A percentile compares a stretch with the other conserved stretches of the same genome.
phyloP scores from a whole-genome alignment of 495 filamentous ascomycete genomes.

The Rostrohypoxylon terebratum region DNA sequence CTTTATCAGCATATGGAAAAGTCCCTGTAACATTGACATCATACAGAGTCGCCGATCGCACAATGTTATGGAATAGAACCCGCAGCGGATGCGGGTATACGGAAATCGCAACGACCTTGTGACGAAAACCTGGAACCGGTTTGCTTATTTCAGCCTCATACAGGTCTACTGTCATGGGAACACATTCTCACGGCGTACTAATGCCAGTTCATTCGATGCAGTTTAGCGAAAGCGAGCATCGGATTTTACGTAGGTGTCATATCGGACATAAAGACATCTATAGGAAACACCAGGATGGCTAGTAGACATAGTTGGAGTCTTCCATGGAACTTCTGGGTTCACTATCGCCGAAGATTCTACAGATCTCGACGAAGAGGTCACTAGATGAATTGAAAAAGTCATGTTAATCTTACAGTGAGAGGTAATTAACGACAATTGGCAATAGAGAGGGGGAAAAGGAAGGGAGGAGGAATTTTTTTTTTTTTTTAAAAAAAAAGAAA shows the following conservation, averaged over 20 bases:
- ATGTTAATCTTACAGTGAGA: too few relatives aligned
- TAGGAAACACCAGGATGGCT: neutral
- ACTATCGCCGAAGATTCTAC: neutral
- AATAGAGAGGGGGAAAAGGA: too few relatives aligned
- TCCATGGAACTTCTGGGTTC: neutral
- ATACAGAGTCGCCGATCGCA: neutral
- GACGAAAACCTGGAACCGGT: neutral
- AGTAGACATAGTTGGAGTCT: neutral
- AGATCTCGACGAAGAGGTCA: neutral
- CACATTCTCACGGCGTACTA: neutral
- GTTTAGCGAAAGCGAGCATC: neutral
- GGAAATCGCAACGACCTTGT: neutral
- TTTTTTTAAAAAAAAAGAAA: too few relatives aligned
- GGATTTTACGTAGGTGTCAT: neutral
- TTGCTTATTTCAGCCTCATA: conserved; percentile 2
- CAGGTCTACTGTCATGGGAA: neutral
- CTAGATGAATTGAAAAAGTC: neutral
- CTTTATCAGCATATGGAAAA: neutral
- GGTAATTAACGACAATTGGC: too few relatives aligned
- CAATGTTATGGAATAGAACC: neutral
- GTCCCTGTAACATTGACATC: conserved; percentile 9
- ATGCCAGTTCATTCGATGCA: neutral
- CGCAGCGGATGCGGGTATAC: neutral
- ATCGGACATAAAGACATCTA: neutral
- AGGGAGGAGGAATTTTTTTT: too few relatives aligned